Conservation (phyloP, 2,329 filamentous ascomycete species). For the Cladophialophora exuberans region DNA sequence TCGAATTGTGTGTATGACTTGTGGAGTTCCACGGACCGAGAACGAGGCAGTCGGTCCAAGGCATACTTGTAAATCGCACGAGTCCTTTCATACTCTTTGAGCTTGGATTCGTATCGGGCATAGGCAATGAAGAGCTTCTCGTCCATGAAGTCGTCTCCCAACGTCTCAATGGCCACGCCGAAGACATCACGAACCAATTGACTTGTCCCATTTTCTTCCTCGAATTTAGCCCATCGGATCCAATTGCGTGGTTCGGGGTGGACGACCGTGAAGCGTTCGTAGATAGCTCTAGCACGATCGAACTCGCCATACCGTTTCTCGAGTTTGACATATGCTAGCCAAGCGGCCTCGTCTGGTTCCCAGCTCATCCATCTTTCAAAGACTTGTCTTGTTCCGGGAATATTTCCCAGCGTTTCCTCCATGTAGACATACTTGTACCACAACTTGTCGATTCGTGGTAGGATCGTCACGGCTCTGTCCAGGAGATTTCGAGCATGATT, state of each 20-base stretch:
- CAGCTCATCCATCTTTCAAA: slow-evolving; percentile 99
- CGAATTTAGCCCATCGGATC: slow-evolving; percentile 98
- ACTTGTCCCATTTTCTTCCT: slow-evolving; percentile 91
- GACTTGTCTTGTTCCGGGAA: slow-evolving; percentile 87
- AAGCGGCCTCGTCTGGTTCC: slow-evolving; percentile 95
- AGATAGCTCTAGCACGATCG: slow-evolving; percentile 86
- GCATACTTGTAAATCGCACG: slow-evolving; percentile 97
- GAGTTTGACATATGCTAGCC: slow-evolving; percentile 94
- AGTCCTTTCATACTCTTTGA: slow-evolving; percentile 93
- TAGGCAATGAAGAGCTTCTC: slow-evolving; percentile 95
- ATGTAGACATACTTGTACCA: slow-evolving; percentile 99
- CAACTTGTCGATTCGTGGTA: slow-evolving; percentile 90
- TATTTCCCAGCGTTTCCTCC: slow-evolving; percentile 96
- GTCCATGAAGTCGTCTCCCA: slow-evolving; percentile 94
- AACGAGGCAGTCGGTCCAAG: slow-evolving; percentile 85
- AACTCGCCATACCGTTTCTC: slow-evolving; percentile 95
- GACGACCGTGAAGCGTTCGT: slow-evolving; percentile 84
- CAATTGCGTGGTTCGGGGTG: slow-evolving; percentile 95
- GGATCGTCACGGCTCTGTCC: slow-evolving; percentile 88
- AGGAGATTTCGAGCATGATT: slow-evolving; percentile 94
- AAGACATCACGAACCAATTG: slow-evolving; percentile 92
- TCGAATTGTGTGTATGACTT: slow-evolving; percentile 97
- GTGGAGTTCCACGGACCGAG: slow-evolving; percentile 81
- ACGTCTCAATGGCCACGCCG: slow-evolving; percentile 80
- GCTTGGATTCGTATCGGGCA: slow-evolving; percentile 88